These are phyloP conservation scores for Trichoderma lentiforme DNA, from an alignment of 2,329 filamentous ascomycete species.

Conservation along the genomic window DNA sequence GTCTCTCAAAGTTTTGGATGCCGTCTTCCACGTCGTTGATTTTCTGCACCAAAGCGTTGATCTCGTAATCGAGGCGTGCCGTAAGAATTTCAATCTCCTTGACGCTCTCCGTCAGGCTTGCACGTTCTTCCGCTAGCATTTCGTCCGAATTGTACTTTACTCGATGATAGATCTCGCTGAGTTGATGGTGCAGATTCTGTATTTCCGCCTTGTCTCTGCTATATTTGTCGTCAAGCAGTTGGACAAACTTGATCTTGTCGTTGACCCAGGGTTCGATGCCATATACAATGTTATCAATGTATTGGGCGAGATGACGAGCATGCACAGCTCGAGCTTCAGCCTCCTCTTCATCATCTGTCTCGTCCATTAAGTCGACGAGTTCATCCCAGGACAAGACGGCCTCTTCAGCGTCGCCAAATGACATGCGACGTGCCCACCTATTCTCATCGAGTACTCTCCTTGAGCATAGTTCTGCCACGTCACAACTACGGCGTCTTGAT, in stretches of 20 bases:
- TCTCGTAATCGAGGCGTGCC: conserved; percentile 89
- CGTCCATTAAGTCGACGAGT: conserved; percentile 42
- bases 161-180: conserved; percentile 66
- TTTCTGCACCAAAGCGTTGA: conserved; percentile 72
- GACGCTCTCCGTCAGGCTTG: conserved; percentile 64
- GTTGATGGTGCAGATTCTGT: conserved; percentile 64
- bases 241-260: conserved; percentile 53
- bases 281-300: conserved; percentile 50
- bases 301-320: conserved; percentile 52
- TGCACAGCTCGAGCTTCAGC: conserved; percentile 46
- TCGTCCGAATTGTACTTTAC: conserved; percentile 66
- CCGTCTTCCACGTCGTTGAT: conserved; percentile 86
- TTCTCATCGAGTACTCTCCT: conserved; percentile 48
- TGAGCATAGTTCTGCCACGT: conserved; percentile 31
- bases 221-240: conserved; percentile 59
- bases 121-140: conserved; percentile 65
- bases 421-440: conserved; percentile 68
- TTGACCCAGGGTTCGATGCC: conserved; percentile 60
- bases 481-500: conserved; percentile 60
- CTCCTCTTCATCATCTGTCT: conserved; percentile 26
- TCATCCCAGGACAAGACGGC: conserved; percentile 67
- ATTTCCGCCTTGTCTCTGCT: conserved; percentile 63
- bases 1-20: conserved; percentile 72
- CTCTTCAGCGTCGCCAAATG: conserved; percentile 72
- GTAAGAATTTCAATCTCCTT: conserved; percentile 77